Evolutionary conservation across 169 alveolate genomes (phyloP).

Genomic region (Blepharisma undulans): DNA sequence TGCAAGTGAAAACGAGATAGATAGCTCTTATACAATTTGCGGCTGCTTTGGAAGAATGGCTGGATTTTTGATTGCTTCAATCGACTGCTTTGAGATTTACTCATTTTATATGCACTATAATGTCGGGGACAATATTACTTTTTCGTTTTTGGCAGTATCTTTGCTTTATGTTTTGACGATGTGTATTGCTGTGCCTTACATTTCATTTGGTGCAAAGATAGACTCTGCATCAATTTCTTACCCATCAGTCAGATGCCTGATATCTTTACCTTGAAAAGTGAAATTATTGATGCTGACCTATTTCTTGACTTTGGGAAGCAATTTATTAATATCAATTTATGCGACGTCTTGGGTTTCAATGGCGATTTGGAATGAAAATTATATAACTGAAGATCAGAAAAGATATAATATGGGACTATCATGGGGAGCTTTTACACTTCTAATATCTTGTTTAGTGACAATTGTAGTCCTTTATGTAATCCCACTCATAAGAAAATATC

Average conservation of each 20-base stretch:
- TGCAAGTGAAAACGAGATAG: neutral
- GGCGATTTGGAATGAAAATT: neutral
- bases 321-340: neutral
- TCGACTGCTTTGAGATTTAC: neutral
- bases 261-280: neutral
- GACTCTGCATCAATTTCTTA: neutral
- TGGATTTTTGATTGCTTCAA: neutral
- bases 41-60: constrained; percentile 2
- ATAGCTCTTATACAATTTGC: neutral
- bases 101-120: neutral
- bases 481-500: neutral
- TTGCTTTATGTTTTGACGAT: neutral
- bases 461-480: neutral
- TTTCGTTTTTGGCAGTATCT: neutral
- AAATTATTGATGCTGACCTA: neutral
- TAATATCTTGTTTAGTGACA: neutral
- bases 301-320: neutral
- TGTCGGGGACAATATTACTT: neutral
- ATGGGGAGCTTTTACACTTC: constrained; percentile 28
- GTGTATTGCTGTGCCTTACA: neutral
- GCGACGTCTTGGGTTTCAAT: neutral
- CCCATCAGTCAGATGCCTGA: neutral
- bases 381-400: neutral
- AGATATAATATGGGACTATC: constrained; percentile 2
- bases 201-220: neutral